A percentile compares a stretch with the other conserved stretches of the same genome.
These are phyloP conservation scores for Mycena indigotica DNA, from an alignment of 768 basidiomycete genomes.

Conservation along the genomic window DNA sequence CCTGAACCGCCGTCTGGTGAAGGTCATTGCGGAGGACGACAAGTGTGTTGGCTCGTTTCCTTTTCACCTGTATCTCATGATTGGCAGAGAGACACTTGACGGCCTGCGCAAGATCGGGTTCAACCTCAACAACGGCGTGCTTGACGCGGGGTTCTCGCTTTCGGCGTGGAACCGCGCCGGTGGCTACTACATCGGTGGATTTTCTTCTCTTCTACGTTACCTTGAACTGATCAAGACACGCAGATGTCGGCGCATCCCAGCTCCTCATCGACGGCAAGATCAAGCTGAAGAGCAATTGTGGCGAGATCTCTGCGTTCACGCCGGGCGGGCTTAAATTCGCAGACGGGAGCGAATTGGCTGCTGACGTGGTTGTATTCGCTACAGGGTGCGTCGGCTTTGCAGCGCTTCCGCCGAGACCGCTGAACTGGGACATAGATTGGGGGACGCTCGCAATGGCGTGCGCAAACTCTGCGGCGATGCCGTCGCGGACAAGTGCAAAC, in stretches of 20 bases:
- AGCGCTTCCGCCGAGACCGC: too few species aligned
- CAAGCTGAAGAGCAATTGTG: conserved; percentile 63
- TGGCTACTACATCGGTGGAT: conserved; percentile 42
- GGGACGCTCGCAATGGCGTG: conserved; percentile 41
- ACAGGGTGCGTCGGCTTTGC: conserved; percentile 55
- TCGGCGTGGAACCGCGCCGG: conserved; percentile 36
- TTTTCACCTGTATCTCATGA: neutral
- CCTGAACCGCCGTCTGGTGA: neutral
- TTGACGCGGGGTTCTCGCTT: conserved; percentile 40
- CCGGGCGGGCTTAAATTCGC: conserved; percentile 46
- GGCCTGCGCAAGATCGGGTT: conserved; percentile 49
- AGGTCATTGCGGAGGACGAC: conserved; percentile 33
- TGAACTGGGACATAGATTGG: conserved; percentile 50
- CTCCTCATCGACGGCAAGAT: conserved; percentile 68
- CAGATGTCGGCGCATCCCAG: conserved; percentile 59
- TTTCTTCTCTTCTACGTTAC: neutral
- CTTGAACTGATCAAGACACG: neutral
- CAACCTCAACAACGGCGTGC: conserved; percentile 41
- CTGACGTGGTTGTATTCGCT: conserved; percentile 60
- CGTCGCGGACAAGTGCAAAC: conserved; percentile 44
- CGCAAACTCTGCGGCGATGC: conserved; percentile 48
- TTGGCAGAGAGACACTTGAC: conserved; percentile 36
- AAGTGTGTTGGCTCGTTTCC: conserved; percentile 29
- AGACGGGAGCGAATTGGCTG: conserved; percentile 45
- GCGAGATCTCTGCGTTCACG: conserved; percentile 43